Evolutionary conservation across 257 asterid species (phyloP).

Genomic region (Solanum corneliomulleri): DNA sequence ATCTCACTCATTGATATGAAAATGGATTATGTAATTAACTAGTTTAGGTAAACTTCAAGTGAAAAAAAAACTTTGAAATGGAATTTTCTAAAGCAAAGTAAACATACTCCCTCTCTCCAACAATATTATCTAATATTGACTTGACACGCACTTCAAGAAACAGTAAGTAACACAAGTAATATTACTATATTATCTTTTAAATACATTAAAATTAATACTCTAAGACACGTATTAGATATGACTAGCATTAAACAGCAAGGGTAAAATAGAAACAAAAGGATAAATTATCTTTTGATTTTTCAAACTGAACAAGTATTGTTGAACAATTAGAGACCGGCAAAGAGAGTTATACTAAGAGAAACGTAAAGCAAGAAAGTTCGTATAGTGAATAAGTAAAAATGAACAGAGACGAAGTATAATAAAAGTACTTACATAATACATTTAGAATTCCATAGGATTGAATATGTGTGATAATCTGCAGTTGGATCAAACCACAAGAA

Average conservation of each 20-base stretch:
- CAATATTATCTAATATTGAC: background rate
- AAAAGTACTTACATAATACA: slow-evolving; percentile 43
- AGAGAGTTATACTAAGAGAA: background rate
- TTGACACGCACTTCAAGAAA: background rate
- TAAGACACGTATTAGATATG: background rate
- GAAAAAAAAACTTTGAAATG: background rate
- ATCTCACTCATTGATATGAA: background rate
- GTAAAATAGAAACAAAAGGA: background rate
- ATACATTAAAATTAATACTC: no score
- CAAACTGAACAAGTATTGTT: no score
- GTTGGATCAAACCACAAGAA: slow-evolving; percentile 91
- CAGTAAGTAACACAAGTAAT: background rate
- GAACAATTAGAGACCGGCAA: no score
- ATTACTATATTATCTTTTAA: no score
- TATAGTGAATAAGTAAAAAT: background rate
- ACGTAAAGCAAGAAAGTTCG: background rate
- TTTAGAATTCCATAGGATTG: slow-evolving; percentile 78
- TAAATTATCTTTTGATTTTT: background rate
- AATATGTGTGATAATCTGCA: slow-evolving; percentile 62
- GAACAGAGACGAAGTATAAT: no score
- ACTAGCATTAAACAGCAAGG: background rate
- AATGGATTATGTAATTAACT: background rate
- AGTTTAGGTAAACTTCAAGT: background rate
- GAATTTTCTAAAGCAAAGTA: background rate
- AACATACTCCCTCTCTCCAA: background rate